These are phyloP conservation scores for Baudoinia panamericana DNA, from an alignment of 495 filamentous ascomycete species.

Conservation along the genomic window DNA sequence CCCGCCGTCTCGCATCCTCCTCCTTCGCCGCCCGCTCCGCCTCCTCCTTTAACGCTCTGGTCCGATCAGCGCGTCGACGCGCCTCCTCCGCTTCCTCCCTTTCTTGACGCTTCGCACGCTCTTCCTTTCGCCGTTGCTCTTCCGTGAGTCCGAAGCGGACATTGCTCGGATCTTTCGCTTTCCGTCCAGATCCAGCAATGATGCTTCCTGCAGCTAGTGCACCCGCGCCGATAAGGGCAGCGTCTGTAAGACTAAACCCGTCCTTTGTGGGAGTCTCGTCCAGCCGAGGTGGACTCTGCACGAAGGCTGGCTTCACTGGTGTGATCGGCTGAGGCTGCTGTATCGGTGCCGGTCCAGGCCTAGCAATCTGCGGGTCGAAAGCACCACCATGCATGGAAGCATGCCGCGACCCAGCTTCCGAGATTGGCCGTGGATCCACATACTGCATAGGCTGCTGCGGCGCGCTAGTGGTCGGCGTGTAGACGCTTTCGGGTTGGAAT, in stretches of 20 bases:
- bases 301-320: conserved; percentile 22
- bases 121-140: conserved; percentile 23
- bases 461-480: conserved; percentile 2
- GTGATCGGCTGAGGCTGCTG: conserved; percentile 31
- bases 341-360: conserved; percentile 25
- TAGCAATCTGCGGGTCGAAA: conserved; percentile 15
- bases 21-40: conserved; percentile 13
- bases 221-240: conserved; percentile 23
- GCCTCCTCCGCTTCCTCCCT: conserved; percentile 14
- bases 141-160: conserved; percentile 28
- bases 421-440: conserved; percentile 15
- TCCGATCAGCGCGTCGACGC: conserved; percentile 14
- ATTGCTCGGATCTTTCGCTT: conserved; percentile 19
- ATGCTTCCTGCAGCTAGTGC: conserved; percentile 21
- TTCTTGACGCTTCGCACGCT: conserved; percentile 17
- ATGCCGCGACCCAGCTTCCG: conserved; percentile 11
- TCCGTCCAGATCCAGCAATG: conserved; percentile 13
- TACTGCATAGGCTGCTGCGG: conserved; percentile 16
- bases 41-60: conserved; percentile 21
- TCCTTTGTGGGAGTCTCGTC: conserved; percentile 9
- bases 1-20: conserved; percentile 11
- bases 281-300: not conserved
- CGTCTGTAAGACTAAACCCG: conserved; percentile 22
- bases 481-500: not conserved
- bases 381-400: conserved; percentile 15